These are phyloP conservation scores for Pseudogymnoascus sp. DNA, from an alignment of 2,329 filamentous ascomycete species.

Conservation along the genomic window DNA sequence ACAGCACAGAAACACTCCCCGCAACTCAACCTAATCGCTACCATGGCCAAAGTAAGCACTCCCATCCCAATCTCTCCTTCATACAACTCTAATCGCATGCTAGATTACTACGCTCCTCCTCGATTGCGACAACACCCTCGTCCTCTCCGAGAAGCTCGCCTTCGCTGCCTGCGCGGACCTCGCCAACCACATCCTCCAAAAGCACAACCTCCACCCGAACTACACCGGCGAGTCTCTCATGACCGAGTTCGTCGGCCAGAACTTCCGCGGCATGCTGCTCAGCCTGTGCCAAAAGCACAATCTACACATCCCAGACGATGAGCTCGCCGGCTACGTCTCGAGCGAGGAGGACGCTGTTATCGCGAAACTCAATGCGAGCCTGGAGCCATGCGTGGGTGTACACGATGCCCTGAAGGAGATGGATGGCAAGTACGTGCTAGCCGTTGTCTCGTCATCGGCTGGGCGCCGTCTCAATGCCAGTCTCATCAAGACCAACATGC, in stretches of 20 bases:
- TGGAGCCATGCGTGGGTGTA: constrained; percentile 62
- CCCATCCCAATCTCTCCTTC: background rate
- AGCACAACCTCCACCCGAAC: constrained; percentile 54
- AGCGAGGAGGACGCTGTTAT: constrained; percentile 80
- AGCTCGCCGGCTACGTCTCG: constrained; percentile 67
- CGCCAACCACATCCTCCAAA: constrained; percentile 75
- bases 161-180: constrained; percentile 88
- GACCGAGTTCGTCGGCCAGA: constrained; percentile 83
- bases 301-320: constrained; percentile 60
- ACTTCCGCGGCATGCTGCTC: constrained; percentile 87
- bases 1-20: background rate
- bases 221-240: constrained; percentile 77
- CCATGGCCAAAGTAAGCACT: background rate
- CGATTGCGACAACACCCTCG: constrained; percentile 86
- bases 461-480: constrained; percentile 70
- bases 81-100: background rate
- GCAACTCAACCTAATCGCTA: background rate
- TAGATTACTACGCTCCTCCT: constrained; percentile 67
- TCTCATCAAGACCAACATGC: constrained; percentile 71
- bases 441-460: constrained; percentile 76
- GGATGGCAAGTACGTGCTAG: constrained; percentile 60
- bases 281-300: constrained; percentile 68
- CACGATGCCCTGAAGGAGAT: constrained; percentile 62
- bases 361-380: constrained; percentile 63
- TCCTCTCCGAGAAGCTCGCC: constrained; percentile 81